Evolutionary conservation across 2,329 filamentous ascomycete species (phyloP).

Genomic region (Penicillium brasilianum): DNA sequence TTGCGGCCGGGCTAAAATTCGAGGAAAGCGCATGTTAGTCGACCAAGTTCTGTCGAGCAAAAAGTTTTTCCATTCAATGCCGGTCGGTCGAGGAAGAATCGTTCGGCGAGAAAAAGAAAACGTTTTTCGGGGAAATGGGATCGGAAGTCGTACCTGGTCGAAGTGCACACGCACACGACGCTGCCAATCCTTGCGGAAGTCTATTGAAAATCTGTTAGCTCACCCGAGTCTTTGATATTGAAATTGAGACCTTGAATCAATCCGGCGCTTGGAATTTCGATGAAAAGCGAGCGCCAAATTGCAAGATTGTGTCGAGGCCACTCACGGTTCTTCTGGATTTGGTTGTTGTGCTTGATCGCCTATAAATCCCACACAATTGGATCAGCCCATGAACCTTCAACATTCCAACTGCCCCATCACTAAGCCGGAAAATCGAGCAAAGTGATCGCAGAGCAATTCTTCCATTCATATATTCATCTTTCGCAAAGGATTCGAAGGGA

Average conservation of each 20-base stretch:
- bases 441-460: constrained; percentile 11
- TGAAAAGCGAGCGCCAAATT: constrained; percentile 6
- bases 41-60: constrained; percentile 25
- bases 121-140: constrained; percentile 10
- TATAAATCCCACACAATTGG: constrained; percentile 48
- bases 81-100: constrained; percentile 23
- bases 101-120: constrained; percentile 17
- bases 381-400: constrained; percentile 29
- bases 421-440: constrained; percentile 16
- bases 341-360: constrained; percentile 99
- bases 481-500: constrained; percentile 29
- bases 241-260: constrained; percentile 24
- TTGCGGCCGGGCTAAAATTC: constrained; percentile 88
- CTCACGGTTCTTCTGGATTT: constrained; percentile 94
- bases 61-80: constrained; percentile 25
- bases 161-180: constrained; percentile 98
- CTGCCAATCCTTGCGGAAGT: constrained; percentile 99
- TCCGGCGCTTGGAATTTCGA: constrained; percentile 22
- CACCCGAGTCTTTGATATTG: constrained; percentile 26
- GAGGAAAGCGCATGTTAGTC: constrained; percentile 43
- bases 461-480: constrained; percentile 20
- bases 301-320: constrained; percentile 26
- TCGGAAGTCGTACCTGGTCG: constrained; percentile 83
- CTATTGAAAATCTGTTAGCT: constrained; percentile 55
- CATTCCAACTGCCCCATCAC: constrained; percentile 17